Conservation (phyloP, 2,329 filamentous ascomycete genomes). For the Pseudopyrenochaeta lycopersici region DNA sequence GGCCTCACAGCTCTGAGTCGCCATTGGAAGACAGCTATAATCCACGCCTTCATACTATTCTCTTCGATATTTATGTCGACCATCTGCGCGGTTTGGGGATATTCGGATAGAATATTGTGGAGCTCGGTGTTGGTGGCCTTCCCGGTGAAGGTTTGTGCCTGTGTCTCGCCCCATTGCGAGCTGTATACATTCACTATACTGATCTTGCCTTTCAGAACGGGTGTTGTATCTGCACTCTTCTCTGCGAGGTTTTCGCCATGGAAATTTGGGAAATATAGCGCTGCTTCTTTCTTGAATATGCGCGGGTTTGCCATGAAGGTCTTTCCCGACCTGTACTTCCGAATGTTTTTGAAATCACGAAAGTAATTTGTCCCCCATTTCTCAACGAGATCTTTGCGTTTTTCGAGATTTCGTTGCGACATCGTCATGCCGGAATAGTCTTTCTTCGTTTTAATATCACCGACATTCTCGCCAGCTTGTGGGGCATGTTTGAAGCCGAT, state of each 20-base stretch:
- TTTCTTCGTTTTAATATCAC: slow-evolving; percentile 65
- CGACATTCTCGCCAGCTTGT: slow-evolving; percentile 80
- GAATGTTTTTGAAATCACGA: slow-evolving; percentile 90
- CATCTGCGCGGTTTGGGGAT: slow-evolving; percentile 69
- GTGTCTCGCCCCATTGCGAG: slow-evolving; percentile 84
- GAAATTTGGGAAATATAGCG: slow-evolving; percentile 94
- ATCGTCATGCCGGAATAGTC: slow-evolving; percentile 44
- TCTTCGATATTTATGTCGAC: slow-evolving; percentile 92
- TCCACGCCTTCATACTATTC: slow-evolving; percentile 70
- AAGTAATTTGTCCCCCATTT: slow-evolving; percentile 91
- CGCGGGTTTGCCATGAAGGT: slow-evolving; percentile 85
- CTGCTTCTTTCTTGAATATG: slow-evolving; percentile 82
- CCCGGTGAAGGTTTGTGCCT: slow-evolving; percentile 75
- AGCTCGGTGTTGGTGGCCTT: slow-evolving; percentile 74
- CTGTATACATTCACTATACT: slow-evolving; percentile 84
- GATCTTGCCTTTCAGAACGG: slow-evolving; percentile 74
- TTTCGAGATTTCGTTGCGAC: slow-evolving; percentile 68
- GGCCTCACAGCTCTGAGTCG: slow-evolving; percentile 58
- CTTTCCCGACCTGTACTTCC: slow-evolving; percentile 80
- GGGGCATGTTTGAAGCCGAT: slow-evolving; percentile 84
- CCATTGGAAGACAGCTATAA: slow-evolving; percentile 65
- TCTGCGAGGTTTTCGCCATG: slow-evolving; percentile 76
- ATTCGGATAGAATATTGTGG: slow-evolving; percentile 65
- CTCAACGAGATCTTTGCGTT: slow-evolving; percentile 77
- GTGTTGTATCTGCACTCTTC: slow-evolving; percentile 72